phyloP scores from a whole-genome alignment of 2,329 filamentous ascomycete species.

The Fusarium udum region DNA sequence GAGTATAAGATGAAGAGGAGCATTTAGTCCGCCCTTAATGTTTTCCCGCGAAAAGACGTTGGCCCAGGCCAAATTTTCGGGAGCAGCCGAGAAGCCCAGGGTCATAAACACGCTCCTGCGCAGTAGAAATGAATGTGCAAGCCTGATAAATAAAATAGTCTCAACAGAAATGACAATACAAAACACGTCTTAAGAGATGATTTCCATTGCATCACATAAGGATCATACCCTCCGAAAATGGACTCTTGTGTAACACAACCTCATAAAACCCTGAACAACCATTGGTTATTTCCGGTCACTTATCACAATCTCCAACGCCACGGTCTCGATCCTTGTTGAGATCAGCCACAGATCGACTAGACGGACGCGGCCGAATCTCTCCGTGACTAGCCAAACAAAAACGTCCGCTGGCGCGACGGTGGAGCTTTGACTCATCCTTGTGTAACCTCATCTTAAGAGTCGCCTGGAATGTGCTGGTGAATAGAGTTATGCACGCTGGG shows the following conservation, averaged over 20 bases:
- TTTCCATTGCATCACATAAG: not conserved
- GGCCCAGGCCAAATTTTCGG: accelerated
- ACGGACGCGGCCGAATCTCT: not conserved
- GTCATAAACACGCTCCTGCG: not conserved
- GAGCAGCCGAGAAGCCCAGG: not conserved
- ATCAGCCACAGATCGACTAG: not conserved
- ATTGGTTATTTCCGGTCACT: not conserved
- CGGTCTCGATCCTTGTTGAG: not conserved
- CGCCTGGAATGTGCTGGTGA: not conserved
- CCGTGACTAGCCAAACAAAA: not conserved
- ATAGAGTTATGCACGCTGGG: not conserved
- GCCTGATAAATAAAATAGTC: too few species aligned
- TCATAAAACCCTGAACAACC: too few species aligned
- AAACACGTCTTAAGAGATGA: too few species aligned
- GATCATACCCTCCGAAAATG: too few species aligned
- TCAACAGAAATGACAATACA: too few species aligned
- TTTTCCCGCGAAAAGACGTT: not conserved
- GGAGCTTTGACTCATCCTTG: not conserved
- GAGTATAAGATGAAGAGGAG: not conserved
- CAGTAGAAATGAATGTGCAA: accelerated
- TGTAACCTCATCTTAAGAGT: not conserved
- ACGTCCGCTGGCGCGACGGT: not conserved
- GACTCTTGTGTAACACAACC: not conserved
- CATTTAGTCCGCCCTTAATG: not conserved
- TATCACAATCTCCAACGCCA: not conserved